Evolutionary conservation across 2,329 filamentous ascomycete genomes (phyloP).

Genomic region (Penicillium psychrosexuale): DNA sequence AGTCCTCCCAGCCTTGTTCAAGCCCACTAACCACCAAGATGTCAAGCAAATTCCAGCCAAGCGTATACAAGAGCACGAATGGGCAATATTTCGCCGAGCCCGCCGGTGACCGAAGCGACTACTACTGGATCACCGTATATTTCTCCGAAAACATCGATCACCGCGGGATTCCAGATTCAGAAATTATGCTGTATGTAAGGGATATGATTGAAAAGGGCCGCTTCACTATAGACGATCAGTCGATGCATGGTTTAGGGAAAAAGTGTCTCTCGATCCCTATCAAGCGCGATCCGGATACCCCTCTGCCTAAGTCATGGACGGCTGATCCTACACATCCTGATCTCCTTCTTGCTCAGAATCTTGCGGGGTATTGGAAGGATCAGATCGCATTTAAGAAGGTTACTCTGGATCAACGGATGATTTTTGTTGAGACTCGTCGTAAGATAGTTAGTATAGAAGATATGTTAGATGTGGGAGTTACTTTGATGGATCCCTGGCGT

Average conservation of each 20-base stretch:
- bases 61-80: neutral
- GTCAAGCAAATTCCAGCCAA: neutral
- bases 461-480: neutral
- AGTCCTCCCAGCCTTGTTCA: no score
- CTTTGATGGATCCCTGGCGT: neutral
- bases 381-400: neutral
- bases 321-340: neutral
- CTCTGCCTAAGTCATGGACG: neutral
- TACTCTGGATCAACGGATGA: neutral
- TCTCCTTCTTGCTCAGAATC: neutral
- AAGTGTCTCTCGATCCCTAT: slow-evolving; percentile 1
- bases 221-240: neutral
- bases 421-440: neutral
- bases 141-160: neutral
- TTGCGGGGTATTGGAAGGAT: neutral
- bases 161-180: neutral
- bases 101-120: neutral
- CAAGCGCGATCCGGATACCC: neutral
- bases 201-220: neutral
- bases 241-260: neutral
- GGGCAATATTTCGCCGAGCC: neutral
- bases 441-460: neutral
- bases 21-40: neutral
- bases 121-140: slow-evolving; percentile 1
- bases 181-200: neutral